These are phyloP conservation scores for Phaseolus lunatus DNA, from an alignment of 306 rosid genomes.

Conservation along the genomic window DNA sequence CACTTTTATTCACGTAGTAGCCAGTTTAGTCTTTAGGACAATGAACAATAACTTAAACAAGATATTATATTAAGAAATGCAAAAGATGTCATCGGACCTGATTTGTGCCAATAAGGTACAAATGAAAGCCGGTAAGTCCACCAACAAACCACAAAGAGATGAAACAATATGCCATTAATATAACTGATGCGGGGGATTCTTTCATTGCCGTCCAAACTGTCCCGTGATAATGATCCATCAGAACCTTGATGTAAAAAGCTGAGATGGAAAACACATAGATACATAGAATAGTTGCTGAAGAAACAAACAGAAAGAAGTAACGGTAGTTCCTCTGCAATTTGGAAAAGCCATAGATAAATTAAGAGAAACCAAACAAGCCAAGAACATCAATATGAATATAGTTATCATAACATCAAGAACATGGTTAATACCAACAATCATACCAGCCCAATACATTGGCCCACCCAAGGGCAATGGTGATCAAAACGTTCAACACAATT, in stretches of 20 bases:
- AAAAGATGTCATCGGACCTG: slow-evolving; percentile 68
- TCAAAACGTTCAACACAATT: slow-evolving; percentile 97
- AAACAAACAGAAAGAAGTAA: slow-evolving; percentile 88
- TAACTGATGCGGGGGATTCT: slow-evolving; percentile 85
- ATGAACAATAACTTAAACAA: slow-evolving; percentile 27
- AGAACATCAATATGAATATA: slow-evolving; percentile 31
- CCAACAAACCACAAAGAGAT: slow-evolving; percentile 94
- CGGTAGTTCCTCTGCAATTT: slow-evolving; percentile 87
- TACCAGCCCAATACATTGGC: slow-evolving; percentile 98
- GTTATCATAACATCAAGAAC: slow-evolving; percentile 12
- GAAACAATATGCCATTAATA: slow-evolving; percentile 84
- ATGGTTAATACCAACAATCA: slow-evolving; percentile 35
- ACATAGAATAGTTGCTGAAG: slow-evolving; percentile 90
- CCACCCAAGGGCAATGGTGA: slow-evolving; percentile 99
- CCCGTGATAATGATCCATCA: slow-evolving; percentile 69
- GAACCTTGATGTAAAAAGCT: slow-evolving; percentile 82
- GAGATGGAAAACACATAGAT: slow-evolving; percentile 83
- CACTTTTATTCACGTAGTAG: slow-evolving; percentile 5
- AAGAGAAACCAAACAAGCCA: slow-evolving; percentile 26
- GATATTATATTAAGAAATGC: slow-evolving; percentile 42
- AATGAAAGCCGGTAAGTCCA: slow-evolving; percentile 93
- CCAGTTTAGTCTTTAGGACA: background rate
- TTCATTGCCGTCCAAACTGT: slow-evolving; percentile 93
- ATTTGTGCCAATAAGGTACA: slow-evolving; percentile 86
- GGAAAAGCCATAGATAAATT: slow-evolving; percentile 39